Evolutionary conservation across 2,329 filamentous ascomycete species (phyloP).

Genomic region (Aquanectria penicillioides): DNA sequence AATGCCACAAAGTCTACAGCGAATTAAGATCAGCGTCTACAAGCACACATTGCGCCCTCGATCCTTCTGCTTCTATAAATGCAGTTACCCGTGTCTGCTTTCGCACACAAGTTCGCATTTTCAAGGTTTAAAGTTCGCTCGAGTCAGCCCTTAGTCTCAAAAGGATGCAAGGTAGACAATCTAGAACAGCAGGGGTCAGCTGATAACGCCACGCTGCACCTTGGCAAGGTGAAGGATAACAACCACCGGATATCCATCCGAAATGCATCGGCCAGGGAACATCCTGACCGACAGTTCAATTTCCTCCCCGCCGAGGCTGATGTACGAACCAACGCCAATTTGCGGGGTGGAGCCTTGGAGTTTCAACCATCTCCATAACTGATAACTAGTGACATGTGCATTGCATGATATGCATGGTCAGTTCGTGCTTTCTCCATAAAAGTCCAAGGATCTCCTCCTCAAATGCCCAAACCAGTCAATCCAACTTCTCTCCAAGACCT

Average conservation of each 20-base stretch:
- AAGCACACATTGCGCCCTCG: too few relatives aligned
- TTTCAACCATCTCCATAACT: not conserved
- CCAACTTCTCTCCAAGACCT: not conserved
- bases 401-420: constrained; percentile 4
- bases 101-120: too few relatives aligned
- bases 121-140: not conserved
- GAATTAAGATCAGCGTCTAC: too few relatives aligned
- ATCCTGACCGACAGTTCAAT: not conserved
- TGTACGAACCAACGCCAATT: constrained; percentile 6
- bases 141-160: not conserved
- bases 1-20: too few relatives aligned
- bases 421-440: not conserved
- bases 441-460: not conserved
- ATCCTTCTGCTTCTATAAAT: too few relatives aligned
- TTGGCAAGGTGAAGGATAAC: not conserved
- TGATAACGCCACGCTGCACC: not conserved
- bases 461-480: not conserved
- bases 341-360: constrained; percentile 18
- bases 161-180: not conserved
- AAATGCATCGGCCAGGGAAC: not conserved
- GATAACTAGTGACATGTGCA: not conserved
- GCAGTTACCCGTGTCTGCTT: too few relatives aligned
- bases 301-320: not conserved
- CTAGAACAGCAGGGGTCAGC: not conserved
- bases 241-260: not conserved